A percentile compares a stretch with the other conserved stretches of the same genome.
Evolutionary conservation across 371 early-diverging fungal species (phyloP).

Genomic region (Sporodiniella umbellata): DNA sequence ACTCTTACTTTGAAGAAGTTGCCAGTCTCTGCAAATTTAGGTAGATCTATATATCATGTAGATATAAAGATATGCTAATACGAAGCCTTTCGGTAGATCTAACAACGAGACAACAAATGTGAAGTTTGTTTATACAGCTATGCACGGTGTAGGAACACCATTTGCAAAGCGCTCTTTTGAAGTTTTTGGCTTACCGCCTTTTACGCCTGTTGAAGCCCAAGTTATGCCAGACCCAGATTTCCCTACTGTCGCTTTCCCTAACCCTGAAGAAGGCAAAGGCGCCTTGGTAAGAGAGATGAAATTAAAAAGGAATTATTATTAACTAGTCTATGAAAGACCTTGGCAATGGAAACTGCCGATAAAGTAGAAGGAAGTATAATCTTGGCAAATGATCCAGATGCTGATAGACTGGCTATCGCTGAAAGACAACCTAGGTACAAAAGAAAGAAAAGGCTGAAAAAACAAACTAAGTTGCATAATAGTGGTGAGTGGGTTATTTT

Average conservation of each 20-base stretch:
- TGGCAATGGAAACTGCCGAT: conserved; percentile 80
- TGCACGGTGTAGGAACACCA: conserved; percentile 93
- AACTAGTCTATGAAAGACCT: conserved; percentile 19
- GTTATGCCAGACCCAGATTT: conserved; percentile 87
- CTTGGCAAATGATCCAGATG: conserved; percentile 98
- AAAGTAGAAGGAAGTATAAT: conserved; percentile 57
- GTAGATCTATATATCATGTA: background rate
- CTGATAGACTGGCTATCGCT: conserved; percentile 92
- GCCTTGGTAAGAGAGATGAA: conserved; percentile 53
- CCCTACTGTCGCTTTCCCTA: conserved; percentile 89
- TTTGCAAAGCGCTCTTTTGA: conserved; percentile 73
- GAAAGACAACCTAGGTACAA: conserved; percentile 64
- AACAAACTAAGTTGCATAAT: background rate
- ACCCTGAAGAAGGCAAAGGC: conserved; percentile 92
- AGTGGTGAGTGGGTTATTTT: conserved; percentile 79
- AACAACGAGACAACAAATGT: conserved; percentile 50
- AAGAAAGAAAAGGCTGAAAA: background rate
- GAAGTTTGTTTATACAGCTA: conserved; percentile 88
- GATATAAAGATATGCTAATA: background rate
- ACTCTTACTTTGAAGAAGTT: conserved; percentile 71
- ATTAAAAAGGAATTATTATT: background rate
- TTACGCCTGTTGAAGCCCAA: conserved; percentile 66
- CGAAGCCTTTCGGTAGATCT: conserved; percentile 10
- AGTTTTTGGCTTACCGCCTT: conserved; percentile 64
- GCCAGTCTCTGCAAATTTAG: conserved; percentile 33